Base-by-base conservation (phyloP, 805 yeast genomes). In the Candida sithepensis region DNA sequence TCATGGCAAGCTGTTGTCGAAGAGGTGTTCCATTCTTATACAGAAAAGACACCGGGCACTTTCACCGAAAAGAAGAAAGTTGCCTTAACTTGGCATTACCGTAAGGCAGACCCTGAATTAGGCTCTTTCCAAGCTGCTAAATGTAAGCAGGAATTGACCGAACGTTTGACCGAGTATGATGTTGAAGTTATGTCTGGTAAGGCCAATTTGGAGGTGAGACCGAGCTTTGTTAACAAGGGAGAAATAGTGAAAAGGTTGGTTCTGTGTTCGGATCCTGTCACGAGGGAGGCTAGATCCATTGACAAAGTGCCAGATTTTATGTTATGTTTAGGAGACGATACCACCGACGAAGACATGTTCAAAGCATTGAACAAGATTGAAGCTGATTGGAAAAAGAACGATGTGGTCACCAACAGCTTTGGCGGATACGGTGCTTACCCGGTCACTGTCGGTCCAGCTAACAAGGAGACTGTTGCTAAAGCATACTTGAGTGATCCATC, bases 291-390 rank as follows among this genome's bases (percentile, higher is more conserved):
- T 8, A 52, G 64, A 18, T 19, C 45, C 1, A 45, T 41, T 14
- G 76, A 73, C 1, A 73, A 77, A 44, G 70, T 81, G 45, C 94
- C 97, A 0, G 96, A 88, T 59, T 92, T 94, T 61, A 79, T 87
- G 37, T 67, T 92, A 46, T 94, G 98, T 69, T 68, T 89, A 39
- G 99, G 99, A 44, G 99, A 94, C 66, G 99, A 94, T 65, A 76
- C 84, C 38, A 94, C 99, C 0, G 99, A 94, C 66, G 99, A 94
- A 66, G 99, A 94, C 61, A 94, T 94, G 99, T 94, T 94, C 66
- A 75, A 73, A 49, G 84, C 92, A 23, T 72, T 94, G 58, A 79
- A 82, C 48, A 72, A 70, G 2, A 79, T 88, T 55, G 89, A 85
- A 57, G 59, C 63, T 2, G 60, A 66, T 22, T 81, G 85, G 85